Evolutionary conservation across 345 rosid species (phyloP).

Genomic region (Citrus hindsii): DNA sequence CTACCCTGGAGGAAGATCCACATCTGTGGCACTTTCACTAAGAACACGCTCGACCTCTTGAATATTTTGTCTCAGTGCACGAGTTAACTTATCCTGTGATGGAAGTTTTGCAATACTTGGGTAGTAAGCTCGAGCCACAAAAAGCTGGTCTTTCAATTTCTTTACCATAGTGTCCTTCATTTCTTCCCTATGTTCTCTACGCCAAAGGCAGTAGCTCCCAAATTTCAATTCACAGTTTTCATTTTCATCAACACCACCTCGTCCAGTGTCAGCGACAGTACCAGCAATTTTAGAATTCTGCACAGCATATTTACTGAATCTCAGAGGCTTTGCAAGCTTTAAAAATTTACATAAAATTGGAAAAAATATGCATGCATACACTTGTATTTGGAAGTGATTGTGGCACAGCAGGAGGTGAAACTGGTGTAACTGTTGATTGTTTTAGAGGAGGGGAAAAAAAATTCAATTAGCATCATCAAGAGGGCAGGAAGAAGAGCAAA

Average conservation of each 20-base stretch:
- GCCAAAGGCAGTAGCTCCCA: constrained; percentile 98
- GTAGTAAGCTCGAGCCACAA: constrained; percentile 92
- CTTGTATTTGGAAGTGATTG: constrained; percentile 24
- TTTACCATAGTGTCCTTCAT: constrained; percentile 82
- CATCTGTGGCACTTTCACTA: constrained; percentile 83
- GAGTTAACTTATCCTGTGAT: constrained; percentile 61
- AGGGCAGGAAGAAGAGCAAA: not conserved
- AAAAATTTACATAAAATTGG: not conserved
- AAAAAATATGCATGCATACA: constrained; percentile 36
- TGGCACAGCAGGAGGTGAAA: constrained; percentile 15
- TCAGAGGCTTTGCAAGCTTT: constrained; percentile 6
- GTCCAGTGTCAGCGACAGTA: constrained; percentile 14
- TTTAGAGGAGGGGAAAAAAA: not conserved
- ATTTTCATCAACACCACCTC: constrained; percentile 36
- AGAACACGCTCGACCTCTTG: constrained; percentile 91
- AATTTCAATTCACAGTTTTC: constrained; percentile 66
- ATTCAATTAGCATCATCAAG: not conserved
- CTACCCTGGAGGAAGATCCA: constrained; percentile 82
- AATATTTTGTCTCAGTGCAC: constrained; percentile 80
- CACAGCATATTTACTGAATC: constrained; percentile 17
- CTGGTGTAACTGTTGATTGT: constrained; percentile 32
- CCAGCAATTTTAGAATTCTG: constrained; percentile 38
- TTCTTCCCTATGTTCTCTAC: constrained; percentile 70
- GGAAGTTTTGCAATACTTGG: constrained; percentile 94
- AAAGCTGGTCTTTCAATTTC: constrained; percentile 85